Evolutionary conservation across 768 basidiomycete species (phyloP), one percentile per base, ranked within the genome.

Genomic region (Crepidotus variabilis): DNA sequence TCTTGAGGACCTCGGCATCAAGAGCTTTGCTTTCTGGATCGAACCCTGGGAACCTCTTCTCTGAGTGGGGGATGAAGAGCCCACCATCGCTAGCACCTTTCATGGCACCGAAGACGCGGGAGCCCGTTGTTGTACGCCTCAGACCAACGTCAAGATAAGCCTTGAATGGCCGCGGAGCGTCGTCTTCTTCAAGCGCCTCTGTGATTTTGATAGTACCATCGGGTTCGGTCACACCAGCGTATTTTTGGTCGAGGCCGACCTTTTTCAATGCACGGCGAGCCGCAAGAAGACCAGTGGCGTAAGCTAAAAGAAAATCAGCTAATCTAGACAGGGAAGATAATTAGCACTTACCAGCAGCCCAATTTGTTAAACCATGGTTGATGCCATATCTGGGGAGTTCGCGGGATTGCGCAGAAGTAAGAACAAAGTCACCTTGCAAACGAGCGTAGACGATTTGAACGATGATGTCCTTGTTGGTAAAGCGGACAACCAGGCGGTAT

Each of bases 21-120:
- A 99, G 83, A 72, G 87, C 78, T 82, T 99, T 99, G 72, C 74
- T 69, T 75, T 99, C 97, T 57, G 88, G 76, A 74, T 99, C 97
- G 77, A 84, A 99, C 49, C 97, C 97, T 55, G 97, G 97, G 88
- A 98, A 98, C 55, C 95, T 92, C 75, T 93, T 95, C 59, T 95
- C 91, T 67, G 89, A 94, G 79, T 99, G 97, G 65, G 97, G 97
- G 63, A 99, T 92, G 80, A 85, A 95, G 75, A 99, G 87, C 61
- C 97, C 97, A 69, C 97, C 97, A 67, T 99, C 97, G 51, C 87
- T 89, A 14, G 97, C 97, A 69, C 97, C 97, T 81, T 99, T 98
- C 84, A 98, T 84, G 57, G 96, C 97, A 75, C 93, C 97, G 69
- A 99, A 99, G 47, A 99, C 85, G 71, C 97, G 94, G 61, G 92